phyloP scores from a whole-genome alignment of 2,329 filamentous ascomycete genomes.

The Raffaelea ambrosiae region DNA sequence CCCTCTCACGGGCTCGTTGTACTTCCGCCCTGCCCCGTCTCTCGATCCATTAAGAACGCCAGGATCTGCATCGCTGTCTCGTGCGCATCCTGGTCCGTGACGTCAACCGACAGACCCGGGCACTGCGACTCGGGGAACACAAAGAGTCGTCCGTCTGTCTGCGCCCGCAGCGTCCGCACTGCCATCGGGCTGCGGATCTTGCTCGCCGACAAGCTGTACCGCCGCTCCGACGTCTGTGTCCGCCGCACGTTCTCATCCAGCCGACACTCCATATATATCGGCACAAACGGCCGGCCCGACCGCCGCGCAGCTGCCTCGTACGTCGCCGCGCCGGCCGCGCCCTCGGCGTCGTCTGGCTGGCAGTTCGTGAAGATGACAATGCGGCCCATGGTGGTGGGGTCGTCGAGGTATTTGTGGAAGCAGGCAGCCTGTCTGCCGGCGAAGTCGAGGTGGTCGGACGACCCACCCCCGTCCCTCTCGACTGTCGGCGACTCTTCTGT shows the following conservation, averaged over 20 bases:
- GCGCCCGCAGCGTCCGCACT: slow-evolving; percentile 6
- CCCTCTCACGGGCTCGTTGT: too few species aligned
- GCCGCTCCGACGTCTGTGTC: slow-evolving; percentile 13
- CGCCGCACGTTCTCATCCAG: slow-evolving; percentile 16
- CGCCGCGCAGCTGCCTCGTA: slow-evolving; percentile 17
- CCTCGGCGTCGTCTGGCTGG: slow-evolving; percentile 16
- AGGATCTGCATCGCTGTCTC: slow-evolving; percentile 20
- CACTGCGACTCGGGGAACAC: slow-evolving; percentile 2
- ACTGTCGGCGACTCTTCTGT: not conserved
- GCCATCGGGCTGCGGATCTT: slow-evolving; percentile 1
- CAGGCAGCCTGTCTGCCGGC: slow-evolving; percentile 12
- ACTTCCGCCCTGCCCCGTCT: slow-evolving; percentile 6
- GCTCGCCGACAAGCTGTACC: slow-evolving; percentile 9
- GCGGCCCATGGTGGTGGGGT: slow-evolving; percentile 11
- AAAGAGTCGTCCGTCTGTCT: slow-evolving; percentile 7
- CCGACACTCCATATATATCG: slow-evolving; percentile 17
- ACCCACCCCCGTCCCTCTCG: too few species aligned
- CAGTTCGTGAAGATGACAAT: slow-evolving; percentile 21
- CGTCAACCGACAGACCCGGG: slow-evolving; percentile 15
- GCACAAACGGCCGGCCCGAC: slow-evolving; percentile 19
- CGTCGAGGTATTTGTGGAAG: slow-evolving; percentile 17
- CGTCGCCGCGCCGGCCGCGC: slow-evolving; percentile 14
- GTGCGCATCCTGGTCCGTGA: slow-evolving; percentile 14
- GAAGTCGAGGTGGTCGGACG: not conserved
- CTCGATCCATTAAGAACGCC: slow-evolving; percentile 13